phyloP scores from a whole-genome alignment of 768 basidiomycete genomes.

The Mycena vulgaris region DNA sequence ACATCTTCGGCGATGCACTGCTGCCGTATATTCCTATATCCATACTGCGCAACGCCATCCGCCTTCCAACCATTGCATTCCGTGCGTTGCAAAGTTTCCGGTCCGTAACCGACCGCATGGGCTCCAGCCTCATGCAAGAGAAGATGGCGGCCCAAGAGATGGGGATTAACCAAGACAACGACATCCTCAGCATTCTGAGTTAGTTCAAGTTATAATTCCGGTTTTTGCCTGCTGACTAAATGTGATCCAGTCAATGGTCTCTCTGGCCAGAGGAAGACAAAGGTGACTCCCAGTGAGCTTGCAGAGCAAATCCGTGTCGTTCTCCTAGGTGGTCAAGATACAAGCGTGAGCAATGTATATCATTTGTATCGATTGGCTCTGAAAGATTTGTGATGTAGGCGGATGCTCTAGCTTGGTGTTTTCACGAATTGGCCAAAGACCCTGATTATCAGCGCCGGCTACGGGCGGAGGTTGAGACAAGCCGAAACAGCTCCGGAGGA shows the following conservation, averaged over 20 bases:
- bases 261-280: constrained; percentile 14
- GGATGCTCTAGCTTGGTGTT: constrained; percentile 34
- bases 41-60: constrained; percentile 4
- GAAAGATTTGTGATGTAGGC: constrained; percentile 1
- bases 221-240: neutral
- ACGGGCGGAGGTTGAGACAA: constrained; percentile 33
- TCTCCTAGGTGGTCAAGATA: constrained; percentile 35
- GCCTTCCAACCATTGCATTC: constrained; percentile 25
- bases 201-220: neutral
- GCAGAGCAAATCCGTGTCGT: constrained; percentile 34
- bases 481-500: neutral
- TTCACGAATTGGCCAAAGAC: constrained; percentile 40
- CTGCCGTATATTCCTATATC: constrained; percentile 27
- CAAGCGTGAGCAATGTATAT: constrained; percentile 19
- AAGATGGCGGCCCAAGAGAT: constrained; percentile 2
- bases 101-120: constrained; percentile 24
- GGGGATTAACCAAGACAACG: constrained; percentile 6
- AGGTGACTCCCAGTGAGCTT: constrained; percentile 22
- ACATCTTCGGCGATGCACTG: constrained; percentile 18
- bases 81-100: constrained; percentile 23
- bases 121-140: constrained; percentile 18
- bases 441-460: constrained; percentile 32
- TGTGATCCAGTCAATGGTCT: constrained; percentile 19
- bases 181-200: constrained; percentile 35
- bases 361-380: neutral